Conservation (phyloP, 2,329 filamentous ascomycete species). For the Fusarium napiforme region DNA sequence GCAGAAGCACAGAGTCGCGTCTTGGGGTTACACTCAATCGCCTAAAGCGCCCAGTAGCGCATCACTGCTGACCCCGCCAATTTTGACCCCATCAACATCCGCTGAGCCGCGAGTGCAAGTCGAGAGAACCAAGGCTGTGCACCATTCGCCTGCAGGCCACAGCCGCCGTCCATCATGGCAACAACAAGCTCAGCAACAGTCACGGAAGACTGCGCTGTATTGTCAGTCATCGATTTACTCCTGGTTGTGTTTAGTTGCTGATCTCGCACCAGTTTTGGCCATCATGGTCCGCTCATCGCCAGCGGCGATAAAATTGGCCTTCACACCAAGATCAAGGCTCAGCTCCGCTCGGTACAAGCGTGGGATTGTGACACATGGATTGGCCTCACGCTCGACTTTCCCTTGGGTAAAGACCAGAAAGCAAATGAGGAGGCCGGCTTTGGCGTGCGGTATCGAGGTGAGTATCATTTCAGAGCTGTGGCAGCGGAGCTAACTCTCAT, state of each 20-base stretch:
- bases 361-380: not conserved
- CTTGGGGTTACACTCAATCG: not conserved
- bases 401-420: not conserved
- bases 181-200: not conserved
- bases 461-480: not conserved
- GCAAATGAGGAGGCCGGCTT: not conserved
- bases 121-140: not conserved
- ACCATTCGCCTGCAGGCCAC: not conserved
- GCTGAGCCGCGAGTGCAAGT: not conserved
- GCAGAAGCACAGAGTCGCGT: not conserved
- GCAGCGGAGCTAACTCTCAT: not conserved
- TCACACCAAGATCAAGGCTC: not conserved
- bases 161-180: not conserved
- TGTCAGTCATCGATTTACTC: not conserved
- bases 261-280: not conserved
- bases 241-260: not conserved
- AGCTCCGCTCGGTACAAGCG: not conserved
- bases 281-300: conserved; percentile 6
- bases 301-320: not conserved
- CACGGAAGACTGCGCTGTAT: not conserved
- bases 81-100: not conserved
- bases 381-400: not conserved
- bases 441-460: conserved; percentile 5
- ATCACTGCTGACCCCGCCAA: not conserved
- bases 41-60: not conserved